phyloP scores from a whole-genome alignment of 345 rosid species.

The Gynandropsis gynandra region DNA sequence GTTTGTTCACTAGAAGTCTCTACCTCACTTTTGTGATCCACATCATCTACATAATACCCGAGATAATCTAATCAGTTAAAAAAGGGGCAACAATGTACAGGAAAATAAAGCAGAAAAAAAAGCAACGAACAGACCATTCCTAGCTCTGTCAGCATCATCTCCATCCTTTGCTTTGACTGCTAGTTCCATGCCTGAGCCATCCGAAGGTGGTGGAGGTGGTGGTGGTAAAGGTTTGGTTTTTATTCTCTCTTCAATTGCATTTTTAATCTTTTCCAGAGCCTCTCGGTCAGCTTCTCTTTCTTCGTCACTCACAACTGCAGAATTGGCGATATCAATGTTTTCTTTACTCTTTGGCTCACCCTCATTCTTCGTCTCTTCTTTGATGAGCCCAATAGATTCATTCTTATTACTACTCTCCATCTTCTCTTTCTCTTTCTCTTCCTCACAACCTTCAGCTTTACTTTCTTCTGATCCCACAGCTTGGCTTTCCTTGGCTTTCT shows the following conservation, averaged over 20 bases:
- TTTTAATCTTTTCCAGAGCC: constrained; percentile 57
- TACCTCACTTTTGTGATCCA: constrained; percentile 52
- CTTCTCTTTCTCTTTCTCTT: constrained; percentile 29
- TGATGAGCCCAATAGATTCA: constrained; percentile 28
- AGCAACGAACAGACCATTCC: constrained; percentile 43
- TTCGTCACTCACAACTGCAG: constrained; percentile 74
- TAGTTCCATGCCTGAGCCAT: constrained; percentile 49
- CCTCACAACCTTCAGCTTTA: constrained; percentile 39
- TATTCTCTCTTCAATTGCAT: constrained; percentile 76
- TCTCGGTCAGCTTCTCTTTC: constrained; percentile 74
- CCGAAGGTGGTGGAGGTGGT: constrained; percentile 57
- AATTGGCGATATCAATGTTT: constrained; percentile 47
- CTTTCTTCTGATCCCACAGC: constrained; percentile 33
- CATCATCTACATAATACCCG: constrained; percentile 37
- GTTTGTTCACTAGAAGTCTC: constrained; percentile 67
- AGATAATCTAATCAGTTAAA: constrained; percentile 10
- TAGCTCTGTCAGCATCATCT: constrained; percentile 43
- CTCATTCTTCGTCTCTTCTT: constrained; percentile 41
- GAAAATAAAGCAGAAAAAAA: not conserved
- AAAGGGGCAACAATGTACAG: not conserved
- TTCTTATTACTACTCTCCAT: constrained; percentile 34
- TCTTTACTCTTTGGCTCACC: constrained; percentile 45
- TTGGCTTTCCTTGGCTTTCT: constrained; percentile 52
- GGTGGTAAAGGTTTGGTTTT: constrained; percentile 83
- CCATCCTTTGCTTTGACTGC: constrained; percentile 57